Conservation (phyloP, 495 filamentous ascomycete species). For the Lasiosphaeria hispida region DNA sequence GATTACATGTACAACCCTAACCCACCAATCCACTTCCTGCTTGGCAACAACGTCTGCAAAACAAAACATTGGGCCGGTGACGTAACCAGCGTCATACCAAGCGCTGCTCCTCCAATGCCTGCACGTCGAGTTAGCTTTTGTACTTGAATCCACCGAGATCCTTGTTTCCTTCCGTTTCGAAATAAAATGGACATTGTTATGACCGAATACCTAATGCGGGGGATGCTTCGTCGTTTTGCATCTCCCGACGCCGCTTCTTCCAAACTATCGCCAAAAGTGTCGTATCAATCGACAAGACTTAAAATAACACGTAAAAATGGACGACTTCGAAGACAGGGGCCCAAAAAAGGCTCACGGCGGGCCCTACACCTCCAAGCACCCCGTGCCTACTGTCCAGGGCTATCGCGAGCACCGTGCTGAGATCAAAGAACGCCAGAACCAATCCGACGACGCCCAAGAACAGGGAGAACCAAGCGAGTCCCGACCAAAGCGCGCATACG, state of each 20-base stretch:
- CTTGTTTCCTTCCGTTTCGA: neutral
- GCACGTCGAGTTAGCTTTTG: neutral
- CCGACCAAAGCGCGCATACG: conserved; percentile 35
- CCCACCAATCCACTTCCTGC: neutral
- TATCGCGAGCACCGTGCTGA: conserved; percentile 58
- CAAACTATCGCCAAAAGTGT: conserved; percentile 1
- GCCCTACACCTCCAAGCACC: conserved; percentile 56
- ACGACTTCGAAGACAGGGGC: conserved; percentile 50
- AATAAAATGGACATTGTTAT: neutral
- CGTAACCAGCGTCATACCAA: conserved; percentile 13
- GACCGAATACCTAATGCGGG: neutral
- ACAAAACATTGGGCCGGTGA: neutral
- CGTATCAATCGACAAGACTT: neutral
- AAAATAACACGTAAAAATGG: conserved; percentile 7
- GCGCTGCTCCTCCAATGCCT: neutral
- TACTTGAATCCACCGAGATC: neutral
- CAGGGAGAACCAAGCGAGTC: conserved; percentile 26
- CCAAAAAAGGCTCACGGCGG: conserved; percentile 44
- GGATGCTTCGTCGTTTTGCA: neutral
- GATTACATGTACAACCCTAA: neutral
- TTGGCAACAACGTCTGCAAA: neutral
- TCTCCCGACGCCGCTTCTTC: neutral
- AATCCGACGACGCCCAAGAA: conserved; percentile 37
- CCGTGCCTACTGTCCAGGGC: conserved; percentile 60
- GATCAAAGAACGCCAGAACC: conserved; percentile 41